Evolutionary conservation across 2,329 filamentous ascomycete species (phyloP).

Genomic region (Cercospora brassicicola): DNA sequence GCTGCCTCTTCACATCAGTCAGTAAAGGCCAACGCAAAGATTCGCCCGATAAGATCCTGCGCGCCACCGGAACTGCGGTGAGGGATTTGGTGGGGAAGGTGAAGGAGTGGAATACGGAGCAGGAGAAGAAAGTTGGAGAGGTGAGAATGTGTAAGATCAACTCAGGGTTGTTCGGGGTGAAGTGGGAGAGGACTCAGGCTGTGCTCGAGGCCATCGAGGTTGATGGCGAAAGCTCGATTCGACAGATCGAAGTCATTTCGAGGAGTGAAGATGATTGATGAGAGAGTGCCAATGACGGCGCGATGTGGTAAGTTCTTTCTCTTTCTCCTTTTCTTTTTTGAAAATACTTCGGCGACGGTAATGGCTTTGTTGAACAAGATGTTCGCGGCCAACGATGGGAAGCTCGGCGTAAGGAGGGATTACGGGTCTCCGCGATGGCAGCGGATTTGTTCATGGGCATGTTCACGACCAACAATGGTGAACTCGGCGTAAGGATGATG

Average conservation of each 20-base stretch:
- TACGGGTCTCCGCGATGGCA: not conserved
- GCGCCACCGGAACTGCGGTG: conserved; percentile 52
- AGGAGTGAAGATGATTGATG: conserved; percentile 17
- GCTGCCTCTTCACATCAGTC: conserved; percentile 59
- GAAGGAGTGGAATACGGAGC: conserved; percentile 31
- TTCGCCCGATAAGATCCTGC: conserved; percentile 47
- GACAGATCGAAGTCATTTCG: conserved; percentile 27
- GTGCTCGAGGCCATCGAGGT: conserved; percentile 46
- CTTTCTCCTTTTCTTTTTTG: not conserved
- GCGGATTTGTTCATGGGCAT: not conserved
- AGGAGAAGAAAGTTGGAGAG: conserved; percentile 12
- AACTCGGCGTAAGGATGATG: not conserved
- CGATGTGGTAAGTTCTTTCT: not conserved
- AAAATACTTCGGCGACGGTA: not conserved
- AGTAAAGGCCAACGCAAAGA: conserved; percentile 51
- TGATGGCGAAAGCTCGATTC: conserved; percentile 23
- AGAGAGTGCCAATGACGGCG: not conserved
- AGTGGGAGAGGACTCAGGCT: conserved; percentile 53
- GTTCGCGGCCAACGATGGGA: not conserved
- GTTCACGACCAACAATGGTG: not conserved
- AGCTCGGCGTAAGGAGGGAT: not conserved
- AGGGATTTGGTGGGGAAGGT: conserved; percentile 50
- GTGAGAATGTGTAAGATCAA: conserved; percentile 47
- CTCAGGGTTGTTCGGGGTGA: conserved; percentile 57
- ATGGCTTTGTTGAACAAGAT: not conserved